A percentile compares a stretch with the other conserved stretches of the same genome.
Conservation (phyloP, 495 filamentous ascomycete species). For the Talaromyces adpressus region DNA sequence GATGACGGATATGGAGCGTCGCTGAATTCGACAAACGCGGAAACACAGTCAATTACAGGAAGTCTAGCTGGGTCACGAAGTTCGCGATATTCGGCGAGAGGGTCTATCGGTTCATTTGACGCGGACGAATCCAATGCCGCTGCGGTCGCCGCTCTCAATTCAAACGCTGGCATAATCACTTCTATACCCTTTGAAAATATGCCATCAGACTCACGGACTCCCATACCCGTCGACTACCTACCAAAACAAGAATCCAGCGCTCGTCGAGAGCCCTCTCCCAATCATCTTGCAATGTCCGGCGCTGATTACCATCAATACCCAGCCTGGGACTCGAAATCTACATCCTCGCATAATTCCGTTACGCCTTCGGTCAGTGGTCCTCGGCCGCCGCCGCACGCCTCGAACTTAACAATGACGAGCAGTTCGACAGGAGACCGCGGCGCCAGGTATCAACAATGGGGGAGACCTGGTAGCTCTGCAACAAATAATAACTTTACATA, state of each 20-base stretch:
- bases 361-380: constrained; percentile 57
- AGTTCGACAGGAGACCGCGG: constrained; percentile 56
- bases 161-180: constrained; percentile 79
- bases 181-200: constrained; percentile 82
- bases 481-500: constrained; percentile 51
- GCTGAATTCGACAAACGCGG: constrained; percentile 29
- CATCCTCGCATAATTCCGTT: constrained; percentile 33
- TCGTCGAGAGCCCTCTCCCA: constrained; percentile 67
- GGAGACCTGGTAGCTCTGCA: constrained; percentile 46
- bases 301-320: constrained; percentile 91
- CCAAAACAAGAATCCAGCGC: constrained; percentile 61
- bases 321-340: constrained; percentile 50
- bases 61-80: constrained; percentile 61
- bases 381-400: constrained; percentile 60
- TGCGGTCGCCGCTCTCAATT: constrained; percentile 47
- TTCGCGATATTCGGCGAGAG: constrained; percentile 74
- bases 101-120: constrained; percentile 70
- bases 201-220: constrained; percentile 57
- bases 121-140: constrained; percentile 38
- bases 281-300: constrained; percentile 70
- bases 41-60: constrained; percentile 39
- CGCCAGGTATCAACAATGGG: constrained; percentile 68
- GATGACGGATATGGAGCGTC: constrained; percentile 44
- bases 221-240: constrained; percentile 70
- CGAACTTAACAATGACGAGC: constrained; percentile 60